Percentiles rank a stretch among this genome's conserved stretches.
Evolutionary conservation across 1,284 basidiomycete species (phyloP).

Genomic region (Cerioporus squamosus): DNA sequence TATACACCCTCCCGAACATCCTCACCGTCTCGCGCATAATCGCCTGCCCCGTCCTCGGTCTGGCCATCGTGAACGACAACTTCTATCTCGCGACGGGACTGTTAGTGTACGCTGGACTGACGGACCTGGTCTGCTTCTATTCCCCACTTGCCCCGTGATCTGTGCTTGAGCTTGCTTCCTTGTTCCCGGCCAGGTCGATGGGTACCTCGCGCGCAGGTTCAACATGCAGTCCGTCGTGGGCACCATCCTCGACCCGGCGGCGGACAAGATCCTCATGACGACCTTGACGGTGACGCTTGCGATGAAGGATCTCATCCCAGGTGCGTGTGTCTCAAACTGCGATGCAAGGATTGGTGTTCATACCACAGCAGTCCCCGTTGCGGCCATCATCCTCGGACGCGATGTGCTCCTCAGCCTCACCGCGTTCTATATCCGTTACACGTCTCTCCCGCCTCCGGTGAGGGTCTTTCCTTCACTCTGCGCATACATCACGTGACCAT

Average conservation of each 20-base stretch:
- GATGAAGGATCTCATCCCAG: constrained; percentile 83
- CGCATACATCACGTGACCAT: constrained; percentile 10
- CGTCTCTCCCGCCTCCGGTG: constrained; percentile 86
- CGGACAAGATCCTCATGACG: constrained; percentile 96
- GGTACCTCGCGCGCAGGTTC: constrained; percentile 86
- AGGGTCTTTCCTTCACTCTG: constrained; percentile 29
- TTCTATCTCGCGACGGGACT: constrained; percentile 82
- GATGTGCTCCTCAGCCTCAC: constrained; percentile 88
- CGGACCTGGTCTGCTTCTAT: constrained; percentile 78
- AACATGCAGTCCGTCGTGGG: constrained; percentile 90
- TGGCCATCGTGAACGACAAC: constrained; percentile 87
- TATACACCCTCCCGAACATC: constrained; percentile 94
- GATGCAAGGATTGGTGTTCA: background rate
- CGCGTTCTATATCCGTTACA: constrained; percentile 95
- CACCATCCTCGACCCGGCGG: constrained; percentile 94
- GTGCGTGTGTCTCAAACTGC: constrained; percentile 47
- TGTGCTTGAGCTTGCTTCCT: constrained; percentile 20
- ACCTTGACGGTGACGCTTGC: constrained; percentile 90
- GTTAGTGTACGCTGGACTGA: constrained; percentile 87
- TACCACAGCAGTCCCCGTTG: constrained; percentile 71
- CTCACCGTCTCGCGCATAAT: constrained; percentile 88
- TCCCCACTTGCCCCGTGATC: constrained; percentile 5
- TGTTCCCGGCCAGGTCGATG: constrained; percentile 70
- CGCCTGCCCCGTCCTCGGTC: constrained; percentile 90
- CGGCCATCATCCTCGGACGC: constrained; percentile 86